These are phyloP conservation scores for Hyphodiscus hymeniophilus DNA, from an alignment of 495 filamentous ascomycete species.

Conservation along the genomic window DNA sequence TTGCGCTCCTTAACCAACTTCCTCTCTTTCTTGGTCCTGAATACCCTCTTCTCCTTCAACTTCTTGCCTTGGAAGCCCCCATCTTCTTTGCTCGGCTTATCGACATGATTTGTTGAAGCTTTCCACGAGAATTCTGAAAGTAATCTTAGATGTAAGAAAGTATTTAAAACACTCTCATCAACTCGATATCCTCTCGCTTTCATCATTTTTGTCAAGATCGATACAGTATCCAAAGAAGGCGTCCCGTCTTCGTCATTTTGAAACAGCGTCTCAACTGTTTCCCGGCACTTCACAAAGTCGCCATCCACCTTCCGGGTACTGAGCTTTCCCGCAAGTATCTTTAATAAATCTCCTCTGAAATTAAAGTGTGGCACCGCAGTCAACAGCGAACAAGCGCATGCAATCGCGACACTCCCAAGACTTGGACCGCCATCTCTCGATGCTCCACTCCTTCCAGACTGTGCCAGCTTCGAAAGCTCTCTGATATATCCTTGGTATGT, in stretches of 20 bases:
- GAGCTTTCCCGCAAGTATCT: slow-evolving; percentile 77
- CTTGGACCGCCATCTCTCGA: slow-evolving; percentile 27
- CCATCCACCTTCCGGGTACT: slow-evolving; percentile 57
- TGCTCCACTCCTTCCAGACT: slow-evolving; percentile 29
- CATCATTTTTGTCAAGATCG: slow-evolving; percentile 88
- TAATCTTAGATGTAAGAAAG: slow-evolving; percentile 82
- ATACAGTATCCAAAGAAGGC: slow-evolving; percentile 78
- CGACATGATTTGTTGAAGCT: slow-evolving; percentile 64
- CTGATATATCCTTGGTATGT: slow-evolving; percentile 80
- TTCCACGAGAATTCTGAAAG: slow-evolving; percentile 81
- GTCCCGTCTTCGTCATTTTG: slow-evolving; percentile 80
- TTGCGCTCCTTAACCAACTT: slow-evolving; percentile 77
- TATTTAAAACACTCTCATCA: slow-evolving; percentile 79
- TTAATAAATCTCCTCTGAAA: slow-evolving; percentile 77
- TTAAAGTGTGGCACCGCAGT: slow-evolving; percentile 90
- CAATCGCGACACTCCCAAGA: slow-evolving; percentile 66
- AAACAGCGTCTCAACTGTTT: slow-evolving; percentile 76
- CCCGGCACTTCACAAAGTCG: slow-evolving; percentile 69
- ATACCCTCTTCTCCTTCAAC: slow-evolving; percentile 57
- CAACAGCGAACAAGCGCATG: slow-evolving; percentile 74
- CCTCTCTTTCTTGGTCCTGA: slow-evolving; percentile 64
- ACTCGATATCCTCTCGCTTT: slow-evolving; percentile 71
- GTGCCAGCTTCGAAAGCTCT: slow-evolving; percentile 55
- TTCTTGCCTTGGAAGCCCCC: slow-evolving; percentile 43
- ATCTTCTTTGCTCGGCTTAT: slow-evolving; percentile 40